Evolutionary conservation across 2,329 filamentous ascomycete genomes (phyloP).

Genomic region (Orbilia javanica): DNA sequence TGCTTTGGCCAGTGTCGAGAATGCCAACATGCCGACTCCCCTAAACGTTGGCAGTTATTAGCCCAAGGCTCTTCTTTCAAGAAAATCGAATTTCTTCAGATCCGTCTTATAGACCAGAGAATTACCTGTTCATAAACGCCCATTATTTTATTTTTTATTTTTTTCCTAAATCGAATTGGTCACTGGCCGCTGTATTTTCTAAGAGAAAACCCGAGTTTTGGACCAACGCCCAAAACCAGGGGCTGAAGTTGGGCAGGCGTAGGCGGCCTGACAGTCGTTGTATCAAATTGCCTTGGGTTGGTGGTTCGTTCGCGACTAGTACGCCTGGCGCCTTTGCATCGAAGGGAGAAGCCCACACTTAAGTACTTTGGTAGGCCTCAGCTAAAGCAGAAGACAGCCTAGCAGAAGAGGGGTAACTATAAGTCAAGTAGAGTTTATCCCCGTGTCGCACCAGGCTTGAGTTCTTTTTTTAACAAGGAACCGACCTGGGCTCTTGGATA

Average conservation of each 20-base stretch:
- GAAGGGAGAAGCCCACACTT: conserved; percentile 9
- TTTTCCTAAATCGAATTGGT: neutral
- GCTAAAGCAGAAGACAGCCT: neutral
- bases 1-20: neutral
- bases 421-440: neutral
- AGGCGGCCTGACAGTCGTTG: conserved; percentile 14
- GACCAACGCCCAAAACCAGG: neutral
- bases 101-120: neutral
- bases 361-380: conserved; percentile 11
- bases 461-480: neutral
- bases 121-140: neutral
- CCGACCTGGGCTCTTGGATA: neutral
- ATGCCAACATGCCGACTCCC: neutral
- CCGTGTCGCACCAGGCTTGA: neutral
- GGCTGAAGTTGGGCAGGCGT: neutral
- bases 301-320: neutral
- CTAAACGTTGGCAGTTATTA: neutral
- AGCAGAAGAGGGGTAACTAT: conserved; percentile 10
- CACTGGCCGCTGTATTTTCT: neutral
- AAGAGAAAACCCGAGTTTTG: neutral
- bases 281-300: neutral
- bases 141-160: neutral
- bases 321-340: conserved; percentile 15
- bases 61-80: neutral
- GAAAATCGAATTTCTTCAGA: neutral